Evolutionary conservation across 352 stramenopile genomes (phyloP).

Genomic region (Phytophthora citricola): DNA sequence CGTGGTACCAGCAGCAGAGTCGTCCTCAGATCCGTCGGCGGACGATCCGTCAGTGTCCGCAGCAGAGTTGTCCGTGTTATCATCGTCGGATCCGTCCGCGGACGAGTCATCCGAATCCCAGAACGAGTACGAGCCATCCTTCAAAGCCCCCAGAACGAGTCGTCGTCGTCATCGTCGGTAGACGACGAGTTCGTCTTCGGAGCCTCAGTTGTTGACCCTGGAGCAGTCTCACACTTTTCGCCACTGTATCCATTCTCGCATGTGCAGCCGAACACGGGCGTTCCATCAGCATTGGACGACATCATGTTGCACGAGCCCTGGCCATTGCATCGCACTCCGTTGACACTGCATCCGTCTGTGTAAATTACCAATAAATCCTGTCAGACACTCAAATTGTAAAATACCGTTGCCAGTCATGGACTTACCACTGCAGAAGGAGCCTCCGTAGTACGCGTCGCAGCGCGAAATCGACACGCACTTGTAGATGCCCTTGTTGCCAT

Average conservation of each 20-base stretch:
- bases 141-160: slow-evolving; percentile 7
- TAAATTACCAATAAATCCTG: neutral
- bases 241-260: slow-evolving; percentile 81
- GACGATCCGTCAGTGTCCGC: slow-evolving; percentile 7
- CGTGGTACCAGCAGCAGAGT: neutral
- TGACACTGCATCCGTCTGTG: slow-evolving; percentile 53
- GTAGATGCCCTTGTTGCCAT: slow-evolving; percentile 65
- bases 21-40: slow-evolving; percentile 5
- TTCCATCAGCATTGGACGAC: slow-evolving; percentile 33
- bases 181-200: slow-evolving; percentile 17
- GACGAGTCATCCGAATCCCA: neutral
- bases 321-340: slow-evolving; percentile 77
- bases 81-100: too few species aligned
- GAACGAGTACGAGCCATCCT: slow-evolving; percentile 1
- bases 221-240: slow-evolving; percentile 48
- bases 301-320: slow-evolving; percentile 72
- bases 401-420: neutral
- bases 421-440: slow-evolving; percentile 62
- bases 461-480: slow-evolving; percentile 84
- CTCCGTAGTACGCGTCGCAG: slow-evolving; percentile 75
- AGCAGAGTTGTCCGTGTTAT: slow-evolving; percentile 3
- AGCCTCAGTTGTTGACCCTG: slow-evolving; percentile 1
- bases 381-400: neutral
- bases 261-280: slow-evolving; percentile 62
- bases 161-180: slow-evolving; percentile 7